A percentile compares a stretch with the other conserved stretches of the same genome.
These are phyloP conservation scores for Boeremia exigua DNA, from an alignment of 2,329 filamentous ascomycete genomes.

Conservation along the genomic window DNA sequence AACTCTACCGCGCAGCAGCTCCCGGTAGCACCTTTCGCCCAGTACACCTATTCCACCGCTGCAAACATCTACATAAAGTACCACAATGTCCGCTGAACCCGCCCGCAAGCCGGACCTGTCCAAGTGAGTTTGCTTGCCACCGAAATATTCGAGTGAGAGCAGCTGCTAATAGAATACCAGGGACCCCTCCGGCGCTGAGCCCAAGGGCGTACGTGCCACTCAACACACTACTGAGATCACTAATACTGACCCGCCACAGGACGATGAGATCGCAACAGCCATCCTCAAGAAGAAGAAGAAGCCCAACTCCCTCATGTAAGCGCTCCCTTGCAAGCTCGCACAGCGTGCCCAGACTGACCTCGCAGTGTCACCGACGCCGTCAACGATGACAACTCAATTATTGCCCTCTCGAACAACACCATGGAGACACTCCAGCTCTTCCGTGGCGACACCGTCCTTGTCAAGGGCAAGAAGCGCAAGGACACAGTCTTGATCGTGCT, in stretches of 20 bases:
- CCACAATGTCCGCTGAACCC: slow-evolving; percentile 58
- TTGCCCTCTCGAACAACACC: slow-evolving; percentile 95
- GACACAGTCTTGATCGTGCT: slow-evolving; percentile 98
- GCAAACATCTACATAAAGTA: slow-evolving; percentile 25
- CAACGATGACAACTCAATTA: slow-evolving; percentile 99
- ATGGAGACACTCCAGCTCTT: slow-evolving; percentile 99
- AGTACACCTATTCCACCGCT: slow-evolving; percentile 20
- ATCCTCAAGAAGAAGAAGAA: slow-evolving; percentile 99
- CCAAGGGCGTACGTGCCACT: slow-evolving; percentile 70
- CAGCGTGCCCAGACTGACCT: slow-evolving; percentile 35
- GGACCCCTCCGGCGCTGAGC: slow-evolving; percentile 87
- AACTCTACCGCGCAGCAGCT: slow-evolving; percentile 25
- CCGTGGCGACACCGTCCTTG: slow-evolving; percentile 96
- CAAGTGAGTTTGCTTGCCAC: slow-evolving; percentile 46
- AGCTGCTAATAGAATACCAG: slow-evolving; percentile 60
- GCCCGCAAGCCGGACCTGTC: slow-evolving; percentile 59
- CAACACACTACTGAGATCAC: slow-evolving; percentile 15
- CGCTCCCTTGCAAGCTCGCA: slow-evolving; percentile 18
- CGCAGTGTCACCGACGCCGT: slow-evolving; percentile 92
- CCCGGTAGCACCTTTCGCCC: slow-evolving; percentile 17
- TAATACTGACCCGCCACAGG: slow-evolving; percentile 58
- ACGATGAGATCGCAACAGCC: slow-evolving; percentile 90
- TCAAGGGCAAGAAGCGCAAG: slow-evolving; percentile 99
- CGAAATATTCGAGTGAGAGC: slow-evolving; percentile 7
- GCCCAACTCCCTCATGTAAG: slow-evolving; percentile 97